Evolutionary conservation across 2,329 filamentous ascomycete species (phyloP).

Genomic region (Apiospora sp.): DNA sequence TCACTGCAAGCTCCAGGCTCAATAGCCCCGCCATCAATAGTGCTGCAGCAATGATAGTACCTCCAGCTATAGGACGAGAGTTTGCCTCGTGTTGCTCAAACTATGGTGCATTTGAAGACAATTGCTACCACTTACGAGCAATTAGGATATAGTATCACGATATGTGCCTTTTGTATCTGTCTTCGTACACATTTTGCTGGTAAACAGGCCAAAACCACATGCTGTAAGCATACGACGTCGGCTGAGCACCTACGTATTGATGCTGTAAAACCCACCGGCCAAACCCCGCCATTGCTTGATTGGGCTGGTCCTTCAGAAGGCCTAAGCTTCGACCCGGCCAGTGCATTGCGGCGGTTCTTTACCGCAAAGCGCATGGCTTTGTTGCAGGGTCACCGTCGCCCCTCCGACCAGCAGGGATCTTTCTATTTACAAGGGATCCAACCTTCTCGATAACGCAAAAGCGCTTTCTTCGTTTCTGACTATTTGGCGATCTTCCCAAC

Average conservation of each 20-base stretch:
- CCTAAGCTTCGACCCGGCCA: neutral
- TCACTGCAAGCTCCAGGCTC: neutral
- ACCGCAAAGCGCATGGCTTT: constrained; percentile 8
- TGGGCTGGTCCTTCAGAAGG: neutral
- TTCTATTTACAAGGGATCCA: constrained; percentile 8
- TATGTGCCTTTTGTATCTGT: neutral
- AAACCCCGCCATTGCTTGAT: neutral
- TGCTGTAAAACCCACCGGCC: neutral
- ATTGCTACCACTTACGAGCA: neutral
- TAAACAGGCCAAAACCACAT: neutral
- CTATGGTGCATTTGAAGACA: neutral
- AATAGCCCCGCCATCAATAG: constrained; percentile 4
- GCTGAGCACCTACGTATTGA: neutral
- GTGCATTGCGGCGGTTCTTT: neutral
- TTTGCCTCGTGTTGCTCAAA: neutral
- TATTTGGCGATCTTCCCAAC: neutral
- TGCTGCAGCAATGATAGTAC: neutral
- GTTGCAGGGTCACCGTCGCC: constrained; percentile 20
- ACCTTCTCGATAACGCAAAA: constrained; percentile 3
- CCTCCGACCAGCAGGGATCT: constrained; percentile 23
- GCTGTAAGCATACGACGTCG: neutral
- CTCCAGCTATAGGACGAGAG: neutral
- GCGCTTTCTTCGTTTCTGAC: neutral
- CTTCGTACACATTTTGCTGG: neutral
- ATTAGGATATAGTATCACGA: neutral